Percentiles rank a stretch among this genome's conserved stretches.
Conservation (phyloP, 768 basidiomycete species). For the Neoboletus brunneissimus region DNA sequence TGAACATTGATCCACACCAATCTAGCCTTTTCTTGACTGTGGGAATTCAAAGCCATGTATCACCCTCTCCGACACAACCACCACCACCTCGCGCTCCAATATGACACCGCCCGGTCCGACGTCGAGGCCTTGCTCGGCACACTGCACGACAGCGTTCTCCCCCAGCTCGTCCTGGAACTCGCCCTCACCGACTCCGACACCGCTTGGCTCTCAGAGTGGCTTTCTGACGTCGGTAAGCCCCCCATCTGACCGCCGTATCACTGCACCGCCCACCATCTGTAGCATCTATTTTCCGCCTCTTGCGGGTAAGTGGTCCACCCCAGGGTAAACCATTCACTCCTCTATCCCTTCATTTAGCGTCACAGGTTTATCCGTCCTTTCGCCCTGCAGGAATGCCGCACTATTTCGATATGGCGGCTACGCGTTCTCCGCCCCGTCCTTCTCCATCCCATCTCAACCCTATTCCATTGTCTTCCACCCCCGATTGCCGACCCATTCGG, state of each 20-base stretch:
- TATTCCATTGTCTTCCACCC: conserved; percentile 55
- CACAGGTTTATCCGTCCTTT: conserved; percentile 65
- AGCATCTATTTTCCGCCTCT: conserved; percentile 60
- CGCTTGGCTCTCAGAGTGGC: conserved; percentile 59
- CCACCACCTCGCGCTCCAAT: conserved; percentile 47
- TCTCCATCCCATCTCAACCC: conserved; percentile 23
- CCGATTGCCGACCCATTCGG: conserved; percentile 57
- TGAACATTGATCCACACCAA: not conserved
- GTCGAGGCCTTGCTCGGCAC: conserved; percentile 48
- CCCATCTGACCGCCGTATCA: not conserved
- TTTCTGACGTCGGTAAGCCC: conserved; percentile 61
- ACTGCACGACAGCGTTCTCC: conserved; percentile 55
- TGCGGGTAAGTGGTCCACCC: conserved; percentile 46
- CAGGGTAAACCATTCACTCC: not conserved
- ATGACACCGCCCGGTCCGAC: conserved; percentile 46
- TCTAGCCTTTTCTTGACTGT: not conserved
- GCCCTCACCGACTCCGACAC: conserved; percentile 44
- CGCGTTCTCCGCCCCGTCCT: conserved; percentile 39
- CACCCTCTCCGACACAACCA: conserved; percentile 42
- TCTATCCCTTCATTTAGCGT: conserved; percentile 40
- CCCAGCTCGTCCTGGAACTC: conserved; percentile 58
- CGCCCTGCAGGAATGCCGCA: conserved; percentile 55
- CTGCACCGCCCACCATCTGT: not conserved
- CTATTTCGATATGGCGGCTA: conserved; percentile 55
- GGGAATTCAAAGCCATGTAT: too few species aligned